Evolutionary conservation across 192 early-diverging fungal species (phyloP), one percentile per base, ranked within the genome.

Genomic region (Coemansia sp.): DNA sequence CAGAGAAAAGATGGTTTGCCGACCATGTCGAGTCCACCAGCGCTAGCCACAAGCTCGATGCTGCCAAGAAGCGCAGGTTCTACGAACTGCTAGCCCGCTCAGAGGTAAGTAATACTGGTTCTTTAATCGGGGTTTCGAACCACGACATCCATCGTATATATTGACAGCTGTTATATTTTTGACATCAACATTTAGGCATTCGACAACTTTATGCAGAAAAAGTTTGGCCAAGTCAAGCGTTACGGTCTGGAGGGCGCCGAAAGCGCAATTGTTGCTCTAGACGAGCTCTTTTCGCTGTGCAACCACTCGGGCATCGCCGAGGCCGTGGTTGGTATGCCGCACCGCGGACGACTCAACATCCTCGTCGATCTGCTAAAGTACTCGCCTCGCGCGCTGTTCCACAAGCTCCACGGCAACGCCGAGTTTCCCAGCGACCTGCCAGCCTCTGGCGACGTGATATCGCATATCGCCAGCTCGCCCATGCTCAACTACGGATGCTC

Each of bases 141-240:
- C 34, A 35, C 12, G 13, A 15, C 39, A 40, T 40, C 2, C 39
- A 40, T 3, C 12, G 12, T 40, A 11, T 15, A 40, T 40, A 40
- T 15, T 40, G 34, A 35, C 34, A 40, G 15, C 39, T 10, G 39
- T 40, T 11, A 12, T 15, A 40, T 45, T 18, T 24, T 53, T 24
- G 8, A 2, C 29, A 47, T 8, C 34, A 32, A 24, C 65, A 39
- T 76, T 94, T 40, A 40, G 88, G 84, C 87, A 24, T 98, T 98
- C 86, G 97, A 98, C 80, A 95, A 95, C 68, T 98, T 97, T 77
- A 96, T 98, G 93, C 92, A 92, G 56, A 97, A 96, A 68, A 93
- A 92, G 76, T 98, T 98, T 79, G 93, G 94, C 16, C 90, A 95
- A 67, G 89, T 98, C 59, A 97, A 97, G 84, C 89, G 97, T 13